Conservation (phyloP, 2,329 filamentous ascomycete species). For the Incumbomyces lentus region DNA sequence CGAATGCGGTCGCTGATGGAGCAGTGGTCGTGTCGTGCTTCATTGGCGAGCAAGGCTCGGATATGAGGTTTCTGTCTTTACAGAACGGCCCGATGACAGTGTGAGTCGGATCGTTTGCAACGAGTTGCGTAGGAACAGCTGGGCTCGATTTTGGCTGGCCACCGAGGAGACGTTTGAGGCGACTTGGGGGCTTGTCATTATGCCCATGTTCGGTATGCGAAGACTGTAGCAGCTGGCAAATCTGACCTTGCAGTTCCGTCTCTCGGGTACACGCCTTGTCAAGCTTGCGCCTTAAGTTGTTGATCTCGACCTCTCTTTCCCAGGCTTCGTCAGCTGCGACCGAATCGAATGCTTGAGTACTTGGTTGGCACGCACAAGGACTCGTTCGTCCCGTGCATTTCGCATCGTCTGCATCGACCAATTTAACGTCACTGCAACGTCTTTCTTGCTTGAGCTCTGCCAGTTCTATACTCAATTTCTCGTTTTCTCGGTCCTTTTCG, state of each 20-base stretch:
- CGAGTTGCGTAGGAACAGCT: not conserved
- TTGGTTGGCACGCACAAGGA: not conserved
- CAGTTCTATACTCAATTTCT: not conserved
- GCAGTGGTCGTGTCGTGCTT: not conserved
- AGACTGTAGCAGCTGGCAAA: constrained; percentile 1
- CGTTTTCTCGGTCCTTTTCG: constrained; percentile 4
- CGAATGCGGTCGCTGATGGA: not conserved
- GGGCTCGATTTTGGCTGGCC: not conserved
- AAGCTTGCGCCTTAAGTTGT: constrained; percentile 5
- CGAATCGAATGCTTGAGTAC: not conserved
- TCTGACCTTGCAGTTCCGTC: not conserved
- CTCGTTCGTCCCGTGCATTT: not conserved
- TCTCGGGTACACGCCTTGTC: constrained; percentile 1
- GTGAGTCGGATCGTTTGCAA: not conserved
- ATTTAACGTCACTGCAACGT: not conserved
- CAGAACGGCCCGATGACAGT: not conserved
- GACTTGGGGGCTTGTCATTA: constrained; percentile 2
- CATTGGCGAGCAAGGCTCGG: not conserved
- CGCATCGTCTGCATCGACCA: not conserved
- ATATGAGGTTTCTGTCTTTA: not conserved
- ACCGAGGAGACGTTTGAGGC: constrained; percentile 3
- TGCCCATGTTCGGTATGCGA: constrained; percentile 1
- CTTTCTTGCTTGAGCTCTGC: not conserved
- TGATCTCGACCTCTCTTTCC: constrained; percentile 4
- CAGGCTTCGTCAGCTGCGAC: not conserved